phyloP scores from a whole-genome alignment of 805 yeast species.

The Candida wancherniae region DNA sequence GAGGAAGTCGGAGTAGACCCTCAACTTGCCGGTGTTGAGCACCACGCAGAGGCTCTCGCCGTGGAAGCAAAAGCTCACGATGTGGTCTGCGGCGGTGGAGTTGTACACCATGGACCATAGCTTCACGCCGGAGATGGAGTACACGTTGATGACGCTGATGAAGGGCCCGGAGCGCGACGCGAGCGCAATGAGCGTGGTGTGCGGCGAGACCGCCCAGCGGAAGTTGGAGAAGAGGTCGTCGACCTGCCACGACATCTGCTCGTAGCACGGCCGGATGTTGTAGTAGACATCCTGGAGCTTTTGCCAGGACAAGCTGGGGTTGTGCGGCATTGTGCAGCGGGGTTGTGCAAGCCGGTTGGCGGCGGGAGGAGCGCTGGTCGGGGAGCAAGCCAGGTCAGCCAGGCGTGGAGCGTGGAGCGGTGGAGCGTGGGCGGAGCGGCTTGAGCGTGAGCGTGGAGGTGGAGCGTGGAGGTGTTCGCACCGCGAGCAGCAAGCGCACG shows the following conservation, averaged over 20 bases:
- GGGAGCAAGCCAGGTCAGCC: no score
- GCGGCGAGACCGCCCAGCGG: slow-evolving; percentile 46
- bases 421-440: no score
- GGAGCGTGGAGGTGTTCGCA: no score
- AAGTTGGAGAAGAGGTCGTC: slow-evolving; percentile 35
- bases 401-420: no score
- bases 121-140: slow-evolving; percentile 31
- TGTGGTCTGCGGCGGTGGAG: slow-evolving; percentile 43
- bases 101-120: slow-evolving; percentile 33
- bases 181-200: slow-evolving; percentile 54
- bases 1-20: slow-evolving; percentile 61
- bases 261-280: slow-evolving; percentile 54
- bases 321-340: no score
- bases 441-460: no score
- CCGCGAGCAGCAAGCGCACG: no score
- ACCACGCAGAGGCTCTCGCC: slow-evolving; percentile 56
- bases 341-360: no score
- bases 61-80: slow-evolving; percentile 47
- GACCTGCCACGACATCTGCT: slow-evolving; percentile 45
- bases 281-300: slow-evolving; percentile 68
- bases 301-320: slow-evolving; percentile 68
- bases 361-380: no score
- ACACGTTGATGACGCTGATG: slow-evolving; percentile 36
- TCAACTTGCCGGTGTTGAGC: slow-evolving; percentile 45
- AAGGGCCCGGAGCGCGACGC: slow-evolving; percentile 32